Percentiles rank a stretch among this genome's conserved stretches.
Conservation (phyloP, 345 rosid genomes). For the Eucalyptus urophylla region DNA sequence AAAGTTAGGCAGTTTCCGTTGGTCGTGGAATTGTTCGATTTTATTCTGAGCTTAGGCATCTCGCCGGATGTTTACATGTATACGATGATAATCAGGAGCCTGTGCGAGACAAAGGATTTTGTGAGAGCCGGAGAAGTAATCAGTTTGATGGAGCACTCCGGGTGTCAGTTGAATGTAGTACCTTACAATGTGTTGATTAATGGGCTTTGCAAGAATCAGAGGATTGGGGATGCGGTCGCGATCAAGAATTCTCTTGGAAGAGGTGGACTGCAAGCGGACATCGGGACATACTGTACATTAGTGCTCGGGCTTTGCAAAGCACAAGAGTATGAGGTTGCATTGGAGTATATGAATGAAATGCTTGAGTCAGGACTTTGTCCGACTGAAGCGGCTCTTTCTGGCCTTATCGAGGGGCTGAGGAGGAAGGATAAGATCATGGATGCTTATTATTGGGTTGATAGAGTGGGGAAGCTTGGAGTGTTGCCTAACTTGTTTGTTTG, state of each 20-base stretch:
- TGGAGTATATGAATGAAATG: slow-evolving; percentile 58
- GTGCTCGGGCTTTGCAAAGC: slow-evolving; percentile 62
- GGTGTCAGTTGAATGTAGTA: slow-evolving; percentile 44
- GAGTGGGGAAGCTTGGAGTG: slow-evolving; percentile 27
- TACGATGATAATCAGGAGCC: slow-evolving; percentile 50
- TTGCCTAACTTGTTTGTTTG: slow-evolving; percentile 59
- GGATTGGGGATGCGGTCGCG: slow-evolving; percentile 51
- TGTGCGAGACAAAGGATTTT: slow-evolving; percentile 67
- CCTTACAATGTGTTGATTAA: slow-evolving; percentile 68
- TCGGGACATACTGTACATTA: slow-evolving; percentile 63
- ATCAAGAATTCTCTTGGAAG: slow-evolving; percentile 38
- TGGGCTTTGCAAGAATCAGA: slow-evolving; percentile 71
- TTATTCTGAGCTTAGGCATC: slow-evolving; percentile 28
- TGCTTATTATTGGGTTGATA: slow-evolving; percentile 48
- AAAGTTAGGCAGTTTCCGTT: slow-evolving; percentile 35
- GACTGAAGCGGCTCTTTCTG: slow-evolving; percentile 56
- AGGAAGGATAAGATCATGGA: slow-evolving; percentile 39
- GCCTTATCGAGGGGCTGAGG: slow-evolving; percentile 62
- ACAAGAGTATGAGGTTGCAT: slow-evolving; percentile 42
- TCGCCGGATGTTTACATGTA: slow-evolving; percentile 46
- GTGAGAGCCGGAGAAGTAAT: slow-evolving; percentile 51
- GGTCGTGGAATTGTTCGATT: slow-evolving; percentile 53
- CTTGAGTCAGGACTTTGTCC: slow-evolving; percentile 44
- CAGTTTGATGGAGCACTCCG: slow-evolving; percentile 33
- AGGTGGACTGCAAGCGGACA: slow-evolving; percentile 39